phyloP scores from a whole-genome alignment of 2,329 filamentous ascomycete species.

The Pseudonectria buxi region DNA sequence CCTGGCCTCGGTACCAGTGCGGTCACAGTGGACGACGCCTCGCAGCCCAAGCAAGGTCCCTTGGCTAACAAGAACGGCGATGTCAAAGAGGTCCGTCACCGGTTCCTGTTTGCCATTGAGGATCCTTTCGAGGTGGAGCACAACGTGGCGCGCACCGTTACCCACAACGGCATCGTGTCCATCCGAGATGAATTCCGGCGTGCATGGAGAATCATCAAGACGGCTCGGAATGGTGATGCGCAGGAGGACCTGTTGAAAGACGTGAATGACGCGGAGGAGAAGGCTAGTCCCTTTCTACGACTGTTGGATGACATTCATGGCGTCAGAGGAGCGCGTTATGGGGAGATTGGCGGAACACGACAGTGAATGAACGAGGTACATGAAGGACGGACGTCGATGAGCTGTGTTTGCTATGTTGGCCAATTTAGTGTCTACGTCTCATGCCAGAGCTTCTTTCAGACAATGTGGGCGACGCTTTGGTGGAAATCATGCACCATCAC shows the following conservation, averaged over 20 bases:
- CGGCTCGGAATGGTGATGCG: constrained; percentile 35
- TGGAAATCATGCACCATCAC: no score
- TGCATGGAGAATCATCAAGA: constrained; percentile 64
- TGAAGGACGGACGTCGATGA: no score
- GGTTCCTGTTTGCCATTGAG: constrained; percentile 84
- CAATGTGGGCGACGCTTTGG: no score
- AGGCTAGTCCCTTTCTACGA: constrained; percentile 16
- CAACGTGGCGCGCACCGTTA: constrained; percentile 83
- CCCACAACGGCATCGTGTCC: constrained; percentile 70
- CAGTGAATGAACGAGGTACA: no score
- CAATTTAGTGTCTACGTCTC: no score
- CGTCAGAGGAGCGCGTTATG: neutral
- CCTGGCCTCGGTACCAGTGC: neutral
- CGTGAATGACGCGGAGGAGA: constrained; percentile 28
- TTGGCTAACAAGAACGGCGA: constrained; percentile 29
- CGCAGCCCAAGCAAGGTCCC: constrained; percentile 9
- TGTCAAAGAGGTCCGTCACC: constrained; percentile 65
- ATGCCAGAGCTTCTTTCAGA: no score
- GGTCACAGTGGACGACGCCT: constrained; percentile 1
- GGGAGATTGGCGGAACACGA: no score
- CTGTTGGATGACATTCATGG: constrained; percentile 32
- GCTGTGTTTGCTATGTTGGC: no score
- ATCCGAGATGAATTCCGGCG: constrained; percentile 81
- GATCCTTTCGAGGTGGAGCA: constrained; percentile 86
- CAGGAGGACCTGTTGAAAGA: constrained; percentile 50